These are phyloP conservation scores for Xanthoceras sorbifolium DNA, from an alignment of 345 rosid species.

Conservation along the genomic window DNA sequence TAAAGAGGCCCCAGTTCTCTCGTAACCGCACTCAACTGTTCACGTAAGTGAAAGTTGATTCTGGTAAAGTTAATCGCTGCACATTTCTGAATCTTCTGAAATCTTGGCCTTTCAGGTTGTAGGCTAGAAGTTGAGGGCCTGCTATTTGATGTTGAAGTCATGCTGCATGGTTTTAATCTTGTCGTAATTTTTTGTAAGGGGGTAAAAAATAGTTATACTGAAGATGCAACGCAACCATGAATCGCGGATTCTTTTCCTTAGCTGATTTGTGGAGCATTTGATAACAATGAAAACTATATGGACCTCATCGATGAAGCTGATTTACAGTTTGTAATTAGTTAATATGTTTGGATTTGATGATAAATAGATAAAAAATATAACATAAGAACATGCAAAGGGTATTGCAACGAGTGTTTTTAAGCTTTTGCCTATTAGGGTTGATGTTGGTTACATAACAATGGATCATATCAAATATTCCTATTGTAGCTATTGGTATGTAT, in stretches of 20 bases:
- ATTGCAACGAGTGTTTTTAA: too few species aligned
- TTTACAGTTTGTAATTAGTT: neutral
- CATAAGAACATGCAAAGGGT: too few species aligned
- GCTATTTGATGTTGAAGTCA: neutral
- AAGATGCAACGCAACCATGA: neutral
- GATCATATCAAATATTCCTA: too few species aligned
- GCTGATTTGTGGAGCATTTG: slow-evolving; percentile 1
- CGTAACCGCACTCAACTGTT: slow-evolving; percentile 71
- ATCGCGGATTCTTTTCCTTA: neutral
- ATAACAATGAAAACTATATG: neutral
- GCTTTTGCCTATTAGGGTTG: too few species aligned
- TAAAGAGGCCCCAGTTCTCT: slow-evolving; percentile 90
- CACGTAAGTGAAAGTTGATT: slow-evolving; percentile 48
- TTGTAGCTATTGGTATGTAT: too few species aligned
- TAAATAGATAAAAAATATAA: neutral
- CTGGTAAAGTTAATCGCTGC: neutral
- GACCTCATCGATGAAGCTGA: neutral
- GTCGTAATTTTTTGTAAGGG: too few species aligned
- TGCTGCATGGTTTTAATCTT: neutral
- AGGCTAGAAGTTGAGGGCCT: slow-evolving; percentile 11
- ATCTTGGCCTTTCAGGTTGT: slow-evolving; percentile 33
- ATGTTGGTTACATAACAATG: too few species aligned
- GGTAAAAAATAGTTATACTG: neutral
- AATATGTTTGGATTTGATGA: neutral
- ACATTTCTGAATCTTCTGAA: neutral